Evolutionary conservation across 805 yeast genomes (phyloP), one percentile per base, ranked within the genome.

Genomic region (Wickerhamomyces silvicola): DNA sequence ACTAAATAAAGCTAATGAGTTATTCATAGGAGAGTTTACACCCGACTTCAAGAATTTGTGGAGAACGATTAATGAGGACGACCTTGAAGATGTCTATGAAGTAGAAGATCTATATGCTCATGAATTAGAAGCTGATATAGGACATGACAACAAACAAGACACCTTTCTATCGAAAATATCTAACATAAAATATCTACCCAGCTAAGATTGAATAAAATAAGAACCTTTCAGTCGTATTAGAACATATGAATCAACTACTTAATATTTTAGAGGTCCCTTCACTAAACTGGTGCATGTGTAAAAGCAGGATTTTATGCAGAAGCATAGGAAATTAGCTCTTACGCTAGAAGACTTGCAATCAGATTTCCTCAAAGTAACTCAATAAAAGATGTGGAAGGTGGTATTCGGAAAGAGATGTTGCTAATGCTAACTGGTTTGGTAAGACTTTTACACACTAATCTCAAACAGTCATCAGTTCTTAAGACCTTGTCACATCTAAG

Each of bases 221-320:
- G 23, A 51, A 49, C 32, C 44, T 59, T 10, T 65, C 66, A 3
- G 42, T 48, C 4, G 68, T 79, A 18, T 58, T 78, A 25, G 67
- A 68, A 29, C 79, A 81, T 43, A 70, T 86, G 48, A 87, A 80
- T 39, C 72, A 77, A 24, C 66, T 88, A 9, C 70, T 81, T 38
- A 95, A 84, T 46, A 69, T 88, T 8, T 62, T 90, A 43, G 95
- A 85, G 49, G 60, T 92, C 21, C 97, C 98, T 2, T 70, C 94
- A 2, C 55, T 90, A 29, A n/a, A 78, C 90, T 21, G 70, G 78
- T 29, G 76, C 88, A n/a, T 85, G 97, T 56, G 84, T 88, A 9
- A 67, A 75, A 29, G 80, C 81, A 28, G 95, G 95, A 0, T 83
- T 82, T 48, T 92, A 88, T 51, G 81, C 86, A 21, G 95, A 87